Base-by-base conservation (phyloP, 495 filamentous ascomycete species). In the Aspergillus hancockii region DNA sequence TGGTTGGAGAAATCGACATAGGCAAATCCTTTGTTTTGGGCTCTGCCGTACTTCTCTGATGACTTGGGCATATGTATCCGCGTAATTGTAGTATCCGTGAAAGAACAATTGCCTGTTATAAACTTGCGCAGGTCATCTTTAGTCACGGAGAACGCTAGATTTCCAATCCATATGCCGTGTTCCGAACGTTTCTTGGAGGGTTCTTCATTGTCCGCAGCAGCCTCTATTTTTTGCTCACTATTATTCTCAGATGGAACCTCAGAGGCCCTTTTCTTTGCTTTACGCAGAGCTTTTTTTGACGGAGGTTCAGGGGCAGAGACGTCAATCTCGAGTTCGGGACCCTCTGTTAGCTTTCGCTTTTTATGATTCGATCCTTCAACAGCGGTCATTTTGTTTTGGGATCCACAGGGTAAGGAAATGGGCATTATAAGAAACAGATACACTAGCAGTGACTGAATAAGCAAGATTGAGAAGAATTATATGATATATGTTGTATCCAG, bases 81-180 rank as follows among this genome's bases (percentile, higher is more conserved):
- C 2, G 92, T 94, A 57, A 98, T 93, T 0, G 71, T 72, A 18
- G 83, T 79, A 38, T 88, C 83, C 28, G 83, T 75, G 56, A 97
- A 90, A 9, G 69, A 71, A 57, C 85, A 86, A 63, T 89, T 82
- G 49, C 82, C 82, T n/a, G 85, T 85, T 19, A 98, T 73, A 77
- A 95, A 97, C 38, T 78, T 80, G 55, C 85, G 82, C 49, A 98
- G 77, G 57, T 90, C 87, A 9, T 80, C 74, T 60, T 88, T 85
- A 53, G 86, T 93, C 31, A 85, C 73, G n/a, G 81, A 82, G 78
- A 91, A 99, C 13, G 85, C 83, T 30, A 99, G 75, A 74, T 99
- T 99, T 60, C 94, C 94, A 61, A 99, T 91, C 94, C 94, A 99
- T 54, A 98, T 82, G 36, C 93, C 90, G 70, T 90, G 83, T 14